These are phyloP conservation scores for Tolypocladium ovalisporum DNA, from an alignment of 2,329 filamentous ascomycete genomes.

Conservation along the genomic window DNA sequence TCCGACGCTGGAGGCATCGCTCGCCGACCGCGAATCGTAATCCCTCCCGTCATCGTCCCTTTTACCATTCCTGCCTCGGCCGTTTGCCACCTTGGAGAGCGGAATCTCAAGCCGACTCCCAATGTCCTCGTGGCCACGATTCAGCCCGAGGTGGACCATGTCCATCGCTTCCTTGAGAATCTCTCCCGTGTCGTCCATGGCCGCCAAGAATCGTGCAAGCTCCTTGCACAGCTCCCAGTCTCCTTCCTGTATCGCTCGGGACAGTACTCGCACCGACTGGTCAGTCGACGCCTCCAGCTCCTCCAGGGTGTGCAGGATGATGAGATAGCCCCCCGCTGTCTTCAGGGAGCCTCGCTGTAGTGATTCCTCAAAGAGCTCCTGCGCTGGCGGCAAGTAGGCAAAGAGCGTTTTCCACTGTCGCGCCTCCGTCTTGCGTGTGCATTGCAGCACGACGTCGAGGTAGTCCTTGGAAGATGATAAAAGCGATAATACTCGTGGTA, in stretches of 20 bases:
- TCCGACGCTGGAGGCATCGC: slow-evolving; percentile 24
- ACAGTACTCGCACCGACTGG: slow-evolving; percentile 71
- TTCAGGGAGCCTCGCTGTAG: slow-evolving; percentile 77
- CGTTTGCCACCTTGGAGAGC: slow-evolving; percentile 15
- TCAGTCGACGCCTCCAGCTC: slow-evolving; percentile 59
- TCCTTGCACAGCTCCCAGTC: slow-evolving; percentile 97
- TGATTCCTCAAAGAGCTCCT: slow-evolving; percentile 88
- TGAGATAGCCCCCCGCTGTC: slow-evolving; percentile 91
- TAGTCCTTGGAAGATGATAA: slow-evolving; percentile 72
- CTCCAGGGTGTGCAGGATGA: slow-evolving; percentile 78
- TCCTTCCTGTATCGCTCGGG: slow-evolving; percentile 67
- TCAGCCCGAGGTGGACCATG: slow-evolving; percentile 36
- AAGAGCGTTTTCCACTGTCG: slow-evolving; percentile 93
- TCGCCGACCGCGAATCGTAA: slow-evolving; percentile 24
- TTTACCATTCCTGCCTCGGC: slow-evolving; percentile 15
- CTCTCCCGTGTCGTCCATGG: slow-evolving; percentile 76
- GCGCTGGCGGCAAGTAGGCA: slow-evolving; percentile 77
- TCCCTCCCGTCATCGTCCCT: slow-evolving; percentile 23
- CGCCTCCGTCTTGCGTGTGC: slow-evolving; percentile 92
- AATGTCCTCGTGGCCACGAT: slow-evolving; percentile 18
- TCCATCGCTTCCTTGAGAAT: slow-evolving; percentile 65
- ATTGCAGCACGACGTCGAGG: slow-evolving; percentile 91
- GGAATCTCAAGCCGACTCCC: slow-evolving; percentile 22
- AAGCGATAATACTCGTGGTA: slow-evolving; percentile 53
- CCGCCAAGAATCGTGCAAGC: slow-evolving; percentile 85